phyloP scores from a whole-genome alignment of 305 asterid genomes.

The Fraxinus greggii region DNA sequence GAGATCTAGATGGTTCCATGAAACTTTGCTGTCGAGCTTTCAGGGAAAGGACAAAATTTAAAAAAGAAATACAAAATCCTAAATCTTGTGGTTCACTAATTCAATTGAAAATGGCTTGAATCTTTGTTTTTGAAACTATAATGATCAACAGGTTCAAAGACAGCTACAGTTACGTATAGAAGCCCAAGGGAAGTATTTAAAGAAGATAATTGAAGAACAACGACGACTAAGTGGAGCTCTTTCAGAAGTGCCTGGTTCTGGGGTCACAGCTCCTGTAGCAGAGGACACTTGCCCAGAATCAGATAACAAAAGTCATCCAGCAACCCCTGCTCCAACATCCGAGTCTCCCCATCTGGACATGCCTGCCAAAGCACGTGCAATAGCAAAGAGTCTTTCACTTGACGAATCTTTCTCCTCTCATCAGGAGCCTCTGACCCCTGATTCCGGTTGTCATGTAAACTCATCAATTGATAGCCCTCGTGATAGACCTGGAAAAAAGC shows the following conservation, averaged over 20 bases:
- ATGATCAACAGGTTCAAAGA: conserved; percentile 69
- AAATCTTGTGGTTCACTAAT: not conserved
- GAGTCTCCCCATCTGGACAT: conserved; percentile 60
- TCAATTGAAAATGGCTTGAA: not conserved
- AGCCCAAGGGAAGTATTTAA: conserved; percentile 95
- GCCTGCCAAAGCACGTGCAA: conserved; percentile 45
- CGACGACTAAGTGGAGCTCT: conserved; percentile 78
- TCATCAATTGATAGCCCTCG: conserved; percentile 47
- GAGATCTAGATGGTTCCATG: not conserved
- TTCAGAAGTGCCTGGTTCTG: conserved; percentile 60
- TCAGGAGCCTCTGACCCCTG: conserved; percentile 83
- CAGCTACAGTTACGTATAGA: conserved; percentile 91
- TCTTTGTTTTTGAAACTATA: not conserved
- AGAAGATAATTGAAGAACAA: conserved; percentile 94
- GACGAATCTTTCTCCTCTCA: conserved; percentile 78
- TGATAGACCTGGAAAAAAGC: conserved; percentile 59
- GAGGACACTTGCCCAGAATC: conserved; percentile 47
- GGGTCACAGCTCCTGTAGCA: conserved; percentile 39
- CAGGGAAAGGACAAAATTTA: not conserved
- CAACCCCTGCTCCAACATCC: conserved; percentile 77
- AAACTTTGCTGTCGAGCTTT: not conserved
- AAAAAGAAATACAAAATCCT: not conserved
- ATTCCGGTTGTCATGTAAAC: conserved; percentile 55
- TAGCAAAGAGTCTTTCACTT: conserved; percentile 54
- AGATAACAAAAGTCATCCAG: conserved; percentile 62